Evolutionary conservation across 257 asterid genomes (phyloP), one percentile per base, ranked within the genome.

Genomic region (Solanum dulcamara): DNA sequence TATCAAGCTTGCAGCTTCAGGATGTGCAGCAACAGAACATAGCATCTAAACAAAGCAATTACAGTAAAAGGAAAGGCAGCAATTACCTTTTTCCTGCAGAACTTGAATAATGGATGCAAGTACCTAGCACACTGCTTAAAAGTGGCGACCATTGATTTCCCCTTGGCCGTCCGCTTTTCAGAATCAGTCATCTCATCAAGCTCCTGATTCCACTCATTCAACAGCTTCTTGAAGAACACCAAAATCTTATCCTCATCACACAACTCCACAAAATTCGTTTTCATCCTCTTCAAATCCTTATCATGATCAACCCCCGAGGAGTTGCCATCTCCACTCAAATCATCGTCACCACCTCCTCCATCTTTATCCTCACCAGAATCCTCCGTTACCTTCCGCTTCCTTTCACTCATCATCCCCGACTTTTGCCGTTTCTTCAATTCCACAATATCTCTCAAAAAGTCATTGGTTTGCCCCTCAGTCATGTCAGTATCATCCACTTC

Each of bases 401-500:
- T 87, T 60, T 93, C 95, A 81, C 97, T 91, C 93, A 88, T 12
- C 70, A 93, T 93, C 80, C 98, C 98, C 10, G 97, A 90, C 87
- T 92, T 95, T 93, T 95, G 99, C 86, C 98, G 91, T 89, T 93
- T 95, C 91, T 96, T 96, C 88, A 96, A 82, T 91, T 95, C 99
- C 70, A 93, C 97, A 4, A 96, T 94, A 88, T 95, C 99, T 15
- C 97, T 90, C 90, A 95, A 70, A 40, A 96, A 96, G 66, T 96
- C 99, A 81, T 96, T 96, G 0, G 99, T 96, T 57, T 96, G 99
- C 70, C 99, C 99, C 85, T 96, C 98, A 38, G 99, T 96, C 98
- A 95, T 96, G 82, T 96, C 99, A 50, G 91, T 92, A 82, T 94
- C 99, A 57, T 95, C 98, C 2, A 96, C 91, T 86, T 96, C 99